These are phyloP conservation scores for Phaeosphaeria sp. DNA, from an alignment of 2,329 filamentous ascomycete genomes.

Conservation along the genomic window DNA sequence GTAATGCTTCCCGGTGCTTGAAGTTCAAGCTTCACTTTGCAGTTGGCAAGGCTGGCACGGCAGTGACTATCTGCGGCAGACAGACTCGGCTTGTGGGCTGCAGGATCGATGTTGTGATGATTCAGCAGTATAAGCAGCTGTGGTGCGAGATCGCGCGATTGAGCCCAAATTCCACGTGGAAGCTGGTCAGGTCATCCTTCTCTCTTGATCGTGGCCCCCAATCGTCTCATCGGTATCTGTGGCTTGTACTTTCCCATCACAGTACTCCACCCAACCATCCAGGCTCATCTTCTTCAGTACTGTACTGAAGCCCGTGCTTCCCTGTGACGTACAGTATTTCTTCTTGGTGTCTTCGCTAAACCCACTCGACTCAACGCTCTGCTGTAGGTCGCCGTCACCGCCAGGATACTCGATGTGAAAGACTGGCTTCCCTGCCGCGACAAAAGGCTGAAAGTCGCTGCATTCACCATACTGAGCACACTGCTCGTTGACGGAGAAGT, in stretches of 20 bases:
- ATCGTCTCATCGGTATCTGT: slow-evolving; percentile 27
- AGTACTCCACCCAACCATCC: slow-evolving; percentile 68
- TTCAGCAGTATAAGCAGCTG: neutral
- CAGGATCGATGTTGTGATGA: neutral
- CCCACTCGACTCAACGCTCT: slow-evolving; percentile 22
- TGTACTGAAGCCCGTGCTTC: slow-evolving; percentile 64
- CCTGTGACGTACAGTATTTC: slow-evolving; percentile 56
- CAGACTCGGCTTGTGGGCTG: neutral
- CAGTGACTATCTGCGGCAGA: slow-evolving; percentile 1
- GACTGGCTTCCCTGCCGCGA: slow-evolving; percentile 68
- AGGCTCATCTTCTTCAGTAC: slow-evolving; percentile 70
- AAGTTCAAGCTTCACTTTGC: neutral
- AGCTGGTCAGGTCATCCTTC: neutral
- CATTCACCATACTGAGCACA: slow-evolving; percentile 69
- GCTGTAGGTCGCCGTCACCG: slow-evolving; percentile 15
- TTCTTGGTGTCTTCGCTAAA: slow-evolving; percentile 38
- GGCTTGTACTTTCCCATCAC: slow-evolving; percentile 42
- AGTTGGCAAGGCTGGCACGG: neutral
- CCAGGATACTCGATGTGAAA: slow-evolving; percentile 76
- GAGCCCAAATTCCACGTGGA: neutral
- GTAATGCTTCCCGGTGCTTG: slow-evolving; percentile 8
- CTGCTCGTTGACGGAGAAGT: slow-evolving; percentile 75
- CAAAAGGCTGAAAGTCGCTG: slow-evolving; percentile 63
- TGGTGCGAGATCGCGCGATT: neutral
- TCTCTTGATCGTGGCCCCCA: neutral